Percentiles rank a stretch among this genome's conserved stretches.
Evolutionary conservation across 306 rosid species (phyloP).

Genomic region (Cyclanthera cordifolia): DNA sequence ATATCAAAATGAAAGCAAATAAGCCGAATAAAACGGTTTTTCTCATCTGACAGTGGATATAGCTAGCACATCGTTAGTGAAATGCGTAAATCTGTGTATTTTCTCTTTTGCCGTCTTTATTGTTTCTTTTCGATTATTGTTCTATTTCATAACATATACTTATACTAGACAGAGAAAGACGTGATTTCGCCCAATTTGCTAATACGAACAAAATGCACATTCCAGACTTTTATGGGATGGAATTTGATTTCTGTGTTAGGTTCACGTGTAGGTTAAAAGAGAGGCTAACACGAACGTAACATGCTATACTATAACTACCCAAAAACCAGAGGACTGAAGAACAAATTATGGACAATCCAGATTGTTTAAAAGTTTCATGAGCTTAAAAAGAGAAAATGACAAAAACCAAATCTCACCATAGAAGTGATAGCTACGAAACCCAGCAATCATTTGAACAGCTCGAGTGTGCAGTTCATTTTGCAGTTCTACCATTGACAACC

Average conservation of each 20-base stretch:
- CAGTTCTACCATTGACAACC: slow-evolving; percentile 26
- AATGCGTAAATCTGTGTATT: too few relatives aligned
- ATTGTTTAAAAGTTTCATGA: not conserved
- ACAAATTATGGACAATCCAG: not conserved
- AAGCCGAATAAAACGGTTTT: too few relatives aligned
- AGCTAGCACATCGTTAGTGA: too few relatives aligned
- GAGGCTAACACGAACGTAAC: not conserved
- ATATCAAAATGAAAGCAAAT: slow-evolving; percentile 1
- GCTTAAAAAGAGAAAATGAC: not conserved
- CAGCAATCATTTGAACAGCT: slow-evolving; percentile 38
- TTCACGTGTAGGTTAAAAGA: not conserved
- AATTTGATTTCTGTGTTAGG: not conserved
- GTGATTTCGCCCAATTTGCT: not conserved
- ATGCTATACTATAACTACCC: not conserved
- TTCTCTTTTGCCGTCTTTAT: too few relatives aligned
- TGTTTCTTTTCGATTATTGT: too few relatives aligned
- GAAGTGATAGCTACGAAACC: slow-evolving; percentile 44
- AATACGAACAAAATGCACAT: not conserved
- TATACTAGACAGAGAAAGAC: not conserved
- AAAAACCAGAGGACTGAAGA: not conserved
- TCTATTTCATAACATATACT: not conserved
- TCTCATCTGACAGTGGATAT: too few relatives aligned
- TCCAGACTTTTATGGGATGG: not conserved
- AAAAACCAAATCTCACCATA: slow-evolving; percentile 33
- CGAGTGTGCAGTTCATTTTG: slow-evolving; percentile 34